Conservation (phyloP, 2,329 filamentous ascomycete species). For the Cercospora beticola region DNA sequence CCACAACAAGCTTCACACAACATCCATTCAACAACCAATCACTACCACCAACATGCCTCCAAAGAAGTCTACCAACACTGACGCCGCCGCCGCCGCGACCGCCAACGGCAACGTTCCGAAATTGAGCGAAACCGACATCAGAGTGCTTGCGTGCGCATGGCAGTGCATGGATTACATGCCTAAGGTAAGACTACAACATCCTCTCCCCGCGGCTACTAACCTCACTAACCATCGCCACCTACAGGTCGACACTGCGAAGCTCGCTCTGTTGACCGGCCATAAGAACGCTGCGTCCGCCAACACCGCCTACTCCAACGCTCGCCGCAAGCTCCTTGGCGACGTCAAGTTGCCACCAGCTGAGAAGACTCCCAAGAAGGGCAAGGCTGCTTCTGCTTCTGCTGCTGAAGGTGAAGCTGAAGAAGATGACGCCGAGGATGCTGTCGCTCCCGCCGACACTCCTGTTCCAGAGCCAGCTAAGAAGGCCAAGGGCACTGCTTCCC, state of each 20-base stretch:
- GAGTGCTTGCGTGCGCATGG: slow-evolving; percentile 16
- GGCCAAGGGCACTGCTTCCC: neutral
- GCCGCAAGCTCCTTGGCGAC: slow-evolving; percentile 74
- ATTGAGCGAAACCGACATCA: slow-evolving; percentile 12
- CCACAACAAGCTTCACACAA: neutral
- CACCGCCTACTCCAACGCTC: slow-evolving; percentile 54
- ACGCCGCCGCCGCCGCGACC: neutral
- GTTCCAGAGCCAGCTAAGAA: neutral
- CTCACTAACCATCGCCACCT: neutral
- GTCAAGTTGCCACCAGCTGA: slow-evolving; percentile 2
- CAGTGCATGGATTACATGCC: slow-evolving; percentile 15
- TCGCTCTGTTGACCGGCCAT: slow-evolving; percentile 21
- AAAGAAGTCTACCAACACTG: neutral
- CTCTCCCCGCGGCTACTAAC: neutral
- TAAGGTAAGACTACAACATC: slow-evolving; percentile 2
- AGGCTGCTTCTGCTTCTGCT: neutral
- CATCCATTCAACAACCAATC: neutral
- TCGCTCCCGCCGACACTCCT: neutral
- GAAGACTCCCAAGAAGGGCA: slow-evolving; percentile 4
- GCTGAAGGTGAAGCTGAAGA: neutral
- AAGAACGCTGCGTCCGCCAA: slow-evolving; percentile 26
- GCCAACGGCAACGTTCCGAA: neutral
- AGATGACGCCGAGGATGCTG: neutral
- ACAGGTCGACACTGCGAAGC: slow-evolving; percentile 28
- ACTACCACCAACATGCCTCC: slow-evolving; percentile 2